Evolutionary conservation across 2,329 filamentous ascomycete genomes (phyloP).

Genomic region (Exophiala sideris): DNA sequence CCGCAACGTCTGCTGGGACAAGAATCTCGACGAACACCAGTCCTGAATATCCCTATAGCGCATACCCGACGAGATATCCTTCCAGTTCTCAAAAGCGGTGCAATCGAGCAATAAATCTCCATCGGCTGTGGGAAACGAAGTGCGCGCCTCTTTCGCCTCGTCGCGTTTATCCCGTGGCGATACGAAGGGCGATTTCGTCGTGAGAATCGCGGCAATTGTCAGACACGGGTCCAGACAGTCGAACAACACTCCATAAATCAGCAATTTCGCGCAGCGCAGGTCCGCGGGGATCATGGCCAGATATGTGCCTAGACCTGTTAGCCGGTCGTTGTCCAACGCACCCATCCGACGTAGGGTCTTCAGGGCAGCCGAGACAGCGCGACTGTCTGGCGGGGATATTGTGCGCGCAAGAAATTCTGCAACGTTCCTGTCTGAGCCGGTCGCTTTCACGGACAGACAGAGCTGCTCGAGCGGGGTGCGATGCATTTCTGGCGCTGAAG

Average conservation of each 20-base stretch:
- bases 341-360: slow-evolving; percentile 78
- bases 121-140: slow-evolving; percentile 70
- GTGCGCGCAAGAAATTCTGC: slow-evolving; percentile 77
- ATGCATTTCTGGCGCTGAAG: slow-evolving; percentile 90
- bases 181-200: slow-evolving; percentile 79
- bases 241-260: slow-evolving; percentile 93
- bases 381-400: slow-evolving; percentile 79
- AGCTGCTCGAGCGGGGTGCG: slow-evolving; percentile 91
- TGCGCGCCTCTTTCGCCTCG: slow-evolving; percentile 71
- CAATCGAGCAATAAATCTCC: slow-evolving; percentile 89
- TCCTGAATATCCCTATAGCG: slow-evolving; percentile 61
- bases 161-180: slow-evolving; percentile 80
- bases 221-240: slow-evolving; percentile 85
- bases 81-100: slow-evolving; percentile 79
- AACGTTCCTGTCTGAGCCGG: slow-evolving; percentile 78
- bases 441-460: slow-evolving; percentile 83
- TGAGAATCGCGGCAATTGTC: slow-evolving; percentile 83
- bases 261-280: slow-evolving; percentile 85
- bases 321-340: slow-evolving; percentile 71
- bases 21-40: slow-evolving; percentile 83
- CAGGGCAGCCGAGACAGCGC: slow-evolving; percentile 83
- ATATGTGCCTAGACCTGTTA: slow-evolving; percentile 88
- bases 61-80: slow-evolving; percentile 57
- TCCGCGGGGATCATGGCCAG: slow-evolving; percentile 95
- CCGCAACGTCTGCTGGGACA: slow-evolving; percentile 76